Conservation (phyloP, 225 moss, liverwort and hornwort genomes). For the Asterella californica region DNA sequence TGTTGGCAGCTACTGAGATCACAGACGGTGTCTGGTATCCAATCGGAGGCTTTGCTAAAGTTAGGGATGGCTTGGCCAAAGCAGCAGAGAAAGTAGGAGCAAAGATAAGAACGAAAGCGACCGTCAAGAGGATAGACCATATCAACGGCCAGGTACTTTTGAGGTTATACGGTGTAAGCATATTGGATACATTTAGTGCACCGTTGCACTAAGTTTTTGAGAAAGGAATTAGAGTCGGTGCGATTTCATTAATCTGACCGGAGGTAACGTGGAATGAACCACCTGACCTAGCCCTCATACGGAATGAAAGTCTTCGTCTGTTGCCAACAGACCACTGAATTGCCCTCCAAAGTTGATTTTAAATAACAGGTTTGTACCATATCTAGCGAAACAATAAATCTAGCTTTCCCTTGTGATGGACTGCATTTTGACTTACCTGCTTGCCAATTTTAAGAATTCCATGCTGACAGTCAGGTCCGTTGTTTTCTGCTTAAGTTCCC, state of each 20-base stretch:
- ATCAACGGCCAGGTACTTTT: constrained; percentile 31
- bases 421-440: background rate
- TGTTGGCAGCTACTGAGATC: constrained; percentile 48
- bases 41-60: constrained; percentile 42
- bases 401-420: background rate
- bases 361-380: background rate
- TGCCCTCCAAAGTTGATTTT: too few relatives aligned
- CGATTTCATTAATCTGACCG: too few relatives aligned
- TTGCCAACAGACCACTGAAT: too few relatives aligned
- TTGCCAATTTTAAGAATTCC: background rate
- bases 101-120: constrained; percentile 25
- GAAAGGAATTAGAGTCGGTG: too few relatives aligned
- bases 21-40: constrained; percentile 57
- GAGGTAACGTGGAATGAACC: too few relatives aligned
- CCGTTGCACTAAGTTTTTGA: too few relatives aligned
- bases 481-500: background rate
- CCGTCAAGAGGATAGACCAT: constrained; percentile 41
- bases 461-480: background rate
- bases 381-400: background rate
- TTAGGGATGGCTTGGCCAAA: constrained; percentile 38
- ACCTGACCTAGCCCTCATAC: too few relatives aligned
- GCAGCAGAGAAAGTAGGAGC: constrained; percentile 40
- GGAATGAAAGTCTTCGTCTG: too few relatives aligned
- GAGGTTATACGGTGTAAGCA: too few relatives aligned
- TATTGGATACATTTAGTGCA: too few relatives aligned